Base-by-base conservation (phyloP, 768 basidiomycete species). In the Trametes gibbosa region DNA sequence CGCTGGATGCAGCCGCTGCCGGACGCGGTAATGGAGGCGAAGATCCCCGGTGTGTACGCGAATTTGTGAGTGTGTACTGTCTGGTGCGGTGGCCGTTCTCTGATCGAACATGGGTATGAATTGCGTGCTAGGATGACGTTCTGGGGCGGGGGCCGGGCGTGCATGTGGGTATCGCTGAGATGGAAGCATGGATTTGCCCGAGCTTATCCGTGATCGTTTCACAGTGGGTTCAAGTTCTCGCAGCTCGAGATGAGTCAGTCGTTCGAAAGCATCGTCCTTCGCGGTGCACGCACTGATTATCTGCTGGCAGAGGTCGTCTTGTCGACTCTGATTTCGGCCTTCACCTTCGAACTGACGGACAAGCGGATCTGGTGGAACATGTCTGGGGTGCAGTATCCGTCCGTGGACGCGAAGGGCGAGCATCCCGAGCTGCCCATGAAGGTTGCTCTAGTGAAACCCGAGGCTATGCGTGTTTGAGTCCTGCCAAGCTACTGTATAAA, bases 41-140 rank as follows among this genome's bases (percentile, higher is more conserved):
- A 59, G 46, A 56, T 65, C 5, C 64, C 64, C 16, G 64, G 64
- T 1, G 61, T 65, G 2, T 65, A 65, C 43, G 58, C 65, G 0
- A 61, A 66, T 39, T 17, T 66, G 65, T 66, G 24, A 8, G 57
- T 53, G 42, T 21, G n/a, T 19, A 29, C 16, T 2, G 39, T 35
- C 5, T 21, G 40, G 4, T 14, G n/a, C 12, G 14, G 6, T 39
- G 8, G 7, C 32, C 10, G 17, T 4, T 6, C 34, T n/a, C 1
- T 23, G 24, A 23, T 43, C 35, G 50, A 4, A 29, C 25, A 6
- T 0, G n/a, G n/a, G n/a, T n/a, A n/a, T n/a, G n/a, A n/a, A n/a
- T n/a, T n/a, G n/a, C n/a, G 37, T 10, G 23, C 2, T 35, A 79
- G 78, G 27, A 76, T 79, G 75, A 79, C 79, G 0, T 81, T 79